Evolutionary conservation across 345 rosid species (phyloP).

Genomic region (Orychophragmus violaceus): DNA sequence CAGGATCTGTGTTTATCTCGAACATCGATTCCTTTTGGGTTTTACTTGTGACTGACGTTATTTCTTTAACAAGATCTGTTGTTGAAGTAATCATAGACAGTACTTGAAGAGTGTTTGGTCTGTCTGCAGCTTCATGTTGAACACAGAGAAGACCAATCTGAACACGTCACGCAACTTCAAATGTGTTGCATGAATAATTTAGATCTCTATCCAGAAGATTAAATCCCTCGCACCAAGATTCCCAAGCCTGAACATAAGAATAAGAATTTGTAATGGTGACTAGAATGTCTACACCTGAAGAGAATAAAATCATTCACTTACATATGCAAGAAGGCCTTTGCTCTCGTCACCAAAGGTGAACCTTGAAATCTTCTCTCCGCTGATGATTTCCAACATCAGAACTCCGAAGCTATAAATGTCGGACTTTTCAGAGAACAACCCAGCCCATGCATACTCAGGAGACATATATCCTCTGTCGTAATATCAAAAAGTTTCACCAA

Average conservation of each 20-base stretch:
- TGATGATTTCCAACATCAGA: constrained; percentile 31
- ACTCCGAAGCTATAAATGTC: constrained; percentile 51
- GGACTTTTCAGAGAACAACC: constrained; percentile 47
- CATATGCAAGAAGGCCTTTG: constrained; percentile 30
- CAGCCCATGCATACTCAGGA: constrained; percentile 49
- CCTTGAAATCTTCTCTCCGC: constrained; percentile 16
- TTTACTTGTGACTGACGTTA: too few relatives aligned
- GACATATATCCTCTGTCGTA: constrained; percentile 36
- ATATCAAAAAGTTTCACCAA: not conserved
- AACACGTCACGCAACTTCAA: constrained; percentile 19
- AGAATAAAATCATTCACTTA: not conserved
- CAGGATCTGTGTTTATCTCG: too few relatives aligned
- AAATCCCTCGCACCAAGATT: constrained; percentile 20
- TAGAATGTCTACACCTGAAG: not conserved
- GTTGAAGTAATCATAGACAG: constrained; percentile 14
- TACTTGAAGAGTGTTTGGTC: constrained; percentile 24
- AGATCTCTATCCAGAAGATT: constrained; percentile 14
- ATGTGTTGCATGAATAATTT: constrained; percentile 7
- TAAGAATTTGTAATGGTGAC: not conserved
- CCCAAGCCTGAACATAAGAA: constrained; percentile 18
- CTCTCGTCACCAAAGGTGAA: constrained; percentile 19
- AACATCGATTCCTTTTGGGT: too few relatives aligned
- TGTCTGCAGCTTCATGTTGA: constrained; percentile 20
- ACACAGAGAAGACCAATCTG: constrained; percentile 28
- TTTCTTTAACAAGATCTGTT: too few relatives aligned